Percentiles rank a stretch among this genome's conserved stretches.
phyloP scores from a whole-genome alignment of 139 green algal species.

The Coccomyxa sp. region DNA sequence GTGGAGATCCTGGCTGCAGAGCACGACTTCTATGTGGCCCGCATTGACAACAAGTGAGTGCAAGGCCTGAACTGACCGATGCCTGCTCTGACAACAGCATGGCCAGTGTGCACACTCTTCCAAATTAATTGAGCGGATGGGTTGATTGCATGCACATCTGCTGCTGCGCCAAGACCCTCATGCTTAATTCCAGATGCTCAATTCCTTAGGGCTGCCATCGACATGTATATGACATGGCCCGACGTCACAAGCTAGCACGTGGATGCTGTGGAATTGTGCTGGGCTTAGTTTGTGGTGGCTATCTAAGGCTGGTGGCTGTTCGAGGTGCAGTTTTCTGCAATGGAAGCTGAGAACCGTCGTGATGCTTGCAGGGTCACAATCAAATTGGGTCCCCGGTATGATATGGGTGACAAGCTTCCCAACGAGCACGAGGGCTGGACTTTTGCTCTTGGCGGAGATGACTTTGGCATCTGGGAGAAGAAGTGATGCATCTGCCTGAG shows the following conservation, averaged over 20 bases:
- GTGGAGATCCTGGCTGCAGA: constrained; percentile 64
- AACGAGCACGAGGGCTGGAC: constrained; percentile 37
- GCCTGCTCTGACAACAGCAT: background rate
- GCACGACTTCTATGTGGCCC: constrained; percentile 66
- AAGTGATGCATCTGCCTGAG: background rate
- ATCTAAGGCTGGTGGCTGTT: background rate
- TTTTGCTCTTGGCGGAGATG: constrained; percentile 22
- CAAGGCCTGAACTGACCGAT: background rate
- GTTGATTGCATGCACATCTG: no score
- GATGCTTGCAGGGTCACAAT: constrained; percentile 22
- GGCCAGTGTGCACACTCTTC: background rate
- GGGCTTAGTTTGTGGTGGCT: background rate
- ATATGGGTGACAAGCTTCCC: constrained; percentile 37
- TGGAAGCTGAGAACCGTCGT: background rate
- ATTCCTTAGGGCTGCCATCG: no score
- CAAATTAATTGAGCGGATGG: background rate
- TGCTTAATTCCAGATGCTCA: no score
- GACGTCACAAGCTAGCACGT: no score
- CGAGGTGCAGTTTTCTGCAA: background rate
- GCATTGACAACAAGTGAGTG: constrained; percentile 35
- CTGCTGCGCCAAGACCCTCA: no score
- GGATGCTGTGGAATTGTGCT: background rate
- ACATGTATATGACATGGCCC: no score
- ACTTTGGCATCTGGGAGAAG: constrained; percentile 54
- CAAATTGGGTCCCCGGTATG: constrained; percentile 54